phyloP scores from a whole-genome alignment of 2,329 filamentous ascomycete species.

The Trichoderma atroviride region DNA sequence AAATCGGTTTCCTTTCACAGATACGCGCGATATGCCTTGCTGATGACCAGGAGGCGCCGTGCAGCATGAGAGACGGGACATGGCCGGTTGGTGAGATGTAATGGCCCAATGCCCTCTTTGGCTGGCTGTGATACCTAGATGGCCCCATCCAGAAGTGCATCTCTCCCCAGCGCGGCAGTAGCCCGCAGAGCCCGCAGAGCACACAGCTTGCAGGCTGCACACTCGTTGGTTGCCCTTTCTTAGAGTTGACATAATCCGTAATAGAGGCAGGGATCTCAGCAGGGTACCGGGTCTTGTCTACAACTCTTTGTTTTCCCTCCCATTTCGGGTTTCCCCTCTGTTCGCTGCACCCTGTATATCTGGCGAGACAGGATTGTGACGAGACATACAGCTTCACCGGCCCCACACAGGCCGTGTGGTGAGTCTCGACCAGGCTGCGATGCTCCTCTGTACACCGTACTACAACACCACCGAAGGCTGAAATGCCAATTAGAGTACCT shows the following conservation, averaged over 20 bases:
- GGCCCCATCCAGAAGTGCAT: not conserved
- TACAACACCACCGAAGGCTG: not conserved
- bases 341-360: not conserved
- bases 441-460: not conserved
- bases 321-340: not conserved
- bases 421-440: slow-evolving; percentile 9
- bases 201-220: slow-evolving; percentile 6
- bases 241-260: not conserved
- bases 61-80: not conserved
- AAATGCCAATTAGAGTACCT: not conserved
- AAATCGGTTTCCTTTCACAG: not conserved
- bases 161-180: not conserved
- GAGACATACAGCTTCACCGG: slow-evolving; percentile 23
- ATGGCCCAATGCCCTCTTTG: not conserved
- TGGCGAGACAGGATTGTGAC: not conserved
- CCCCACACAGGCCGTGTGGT: slow-evolving; percentile 1
- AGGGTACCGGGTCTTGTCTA: not conserved
- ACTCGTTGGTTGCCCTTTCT: not conserved
- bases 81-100: slow-evolving; percentile 10
- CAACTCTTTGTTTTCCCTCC: not conserved
- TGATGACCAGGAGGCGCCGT: slow-evolving; percentile 4
- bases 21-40: slow-evolving; percentile 13
- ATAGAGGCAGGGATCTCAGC: not conserved
- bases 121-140: not conserved
- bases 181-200: slow-evolving; percentile 12